These are phyloP conservation scores for Mucor plumbeus DNA, from an alignment of 371 early-diverging fungal genomes.

Conservation along the genomic window DNA sequence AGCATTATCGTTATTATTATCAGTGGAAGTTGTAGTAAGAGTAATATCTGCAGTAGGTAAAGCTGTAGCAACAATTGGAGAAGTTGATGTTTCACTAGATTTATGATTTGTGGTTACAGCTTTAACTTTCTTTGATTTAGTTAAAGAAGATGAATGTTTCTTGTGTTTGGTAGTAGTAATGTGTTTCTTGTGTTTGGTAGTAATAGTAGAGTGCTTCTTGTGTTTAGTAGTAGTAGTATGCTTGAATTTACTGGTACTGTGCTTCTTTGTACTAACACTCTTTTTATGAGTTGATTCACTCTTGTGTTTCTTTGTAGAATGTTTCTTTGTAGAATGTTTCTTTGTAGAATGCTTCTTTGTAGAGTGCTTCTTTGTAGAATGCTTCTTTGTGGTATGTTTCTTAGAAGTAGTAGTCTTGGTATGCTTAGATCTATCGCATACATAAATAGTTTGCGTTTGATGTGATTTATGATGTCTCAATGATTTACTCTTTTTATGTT, in stretches of 20 bases:
- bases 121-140: neutral
- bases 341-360: constrained; percentile 9
- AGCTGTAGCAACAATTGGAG: neutral
- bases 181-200: neutral
- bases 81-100: constrained; percentile 8
- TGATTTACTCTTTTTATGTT: neutral
- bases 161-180: neutral
- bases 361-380: neutral
- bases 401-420: neutral
- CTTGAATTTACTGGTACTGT: neutral
- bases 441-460: constrained; percentile 13
- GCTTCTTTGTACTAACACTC: neutral
- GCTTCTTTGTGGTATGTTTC: neutral
- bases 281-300: constrained; percentile 1
- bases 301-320: constrained; percentile 1
- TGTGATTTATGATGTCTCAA: neutral
- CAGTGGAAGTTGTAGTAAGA: neutral
- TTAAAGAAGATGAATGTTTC: neutral
- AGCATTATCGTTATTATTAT: neutral
- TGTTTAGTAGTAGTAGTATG: neutral
- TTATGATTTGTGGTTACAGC: constrained; percentile 10
- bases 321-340: constrained; percentile 15
- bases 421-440: constrained; percentile 20
- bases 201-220: constrained; percentile 12
- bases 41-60: constrained; percentile 1